Evolutionary conservation across 1,284 basidiomycete genomes (phyloP).

Genomic region (Coriolopsis trogii): DNA sequence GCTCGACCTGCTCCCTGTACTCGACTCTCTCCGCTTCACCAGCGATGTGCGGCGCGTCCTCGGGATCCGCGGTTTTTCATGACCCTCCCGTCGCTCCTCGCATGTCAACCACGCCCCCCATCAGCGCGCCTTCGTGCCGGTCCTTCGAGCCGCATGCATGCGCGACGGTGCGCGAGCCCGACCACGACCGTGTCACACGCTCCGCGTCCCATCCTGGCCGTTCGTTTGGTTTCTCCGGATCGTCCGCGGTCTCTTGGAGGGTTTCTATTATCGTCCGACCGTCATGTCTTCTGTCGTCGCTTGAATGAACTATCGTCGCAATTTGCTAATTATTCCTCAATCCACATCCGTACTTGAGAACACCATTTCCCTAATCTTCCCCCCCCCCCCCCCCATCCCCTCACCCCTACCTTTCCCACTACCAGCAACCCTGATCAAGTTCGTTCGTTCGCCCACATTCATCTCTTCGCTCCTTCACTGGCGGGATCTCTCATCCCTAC

Average conservation of each 20-base stretch:
- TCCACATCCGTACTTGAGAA: constrained; percentile 11
- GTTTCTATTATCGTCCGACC: too few relatives aligned
- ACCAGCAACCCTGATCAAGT: too few relatives aligned
- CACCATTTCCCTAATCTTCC: background rate
- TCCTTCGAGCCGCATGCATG: background rate
- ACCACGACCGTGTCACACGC: background rate
- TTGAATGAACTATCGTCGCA: constrained; percentile 25
- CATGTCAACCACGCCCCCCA: background rate
- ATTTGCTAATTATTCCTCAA: constrained; percentile 25
- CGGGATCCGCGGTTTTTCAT: constrained; percentile 73
- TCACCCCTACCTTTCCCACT: background rate
- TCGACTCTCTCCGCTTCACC: constrained; percentile 95
- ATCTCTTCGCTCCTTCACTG: too few relatives aligned
- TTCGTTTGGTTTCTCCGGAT: background rate
- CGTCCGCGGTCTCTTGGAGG: too few relatives aligned
- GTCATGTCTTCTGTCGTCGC: constrained; percentile 11
- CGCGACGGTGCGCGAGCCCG: background rate
- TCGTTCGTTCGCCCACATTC: too few relatives aligned
- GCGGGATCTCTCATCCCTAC: too few relatives aligned
- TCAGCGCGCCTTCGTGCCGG: background rate
- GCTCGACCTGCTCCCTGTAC: constrained; percentile 91
- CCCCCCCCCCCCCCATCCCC: background rate
- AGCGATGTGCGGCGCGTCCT: constrained; percentile 93
- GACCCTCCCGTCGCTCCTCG: constrained; percentile 20
- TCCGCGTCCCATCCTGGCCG: background rate